A percentile compares a stretch with the other conserved stretches of the same genome.
phyloP scores from a whole-genome alignment of 2,329 filamentous ascomycete species.

The Colletotrichum sp. region DNA sequence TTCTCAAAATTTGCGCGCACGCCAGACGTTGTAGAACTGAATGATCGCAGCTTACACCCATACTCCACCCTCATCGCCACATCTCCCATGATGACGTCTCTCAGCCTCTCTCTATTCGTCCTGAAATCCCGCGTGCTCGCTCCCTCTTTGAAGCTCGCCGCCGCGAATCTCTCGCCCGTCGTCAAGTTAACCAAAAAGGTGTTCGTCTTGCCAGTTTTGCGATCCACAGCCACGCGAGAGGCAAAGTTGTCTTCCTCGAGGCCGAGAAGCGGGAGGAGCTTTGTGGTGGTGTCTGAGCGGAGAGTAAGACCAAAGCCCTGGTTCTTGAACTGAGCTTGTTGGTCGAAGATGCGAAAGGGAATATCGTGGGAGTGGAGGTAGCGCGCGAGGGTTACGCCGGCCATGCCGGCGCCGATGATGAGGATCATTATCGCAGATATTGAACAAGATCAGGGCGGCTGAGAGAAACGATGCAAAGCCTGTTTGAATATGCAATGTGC shows the following conservation, averaged over 20 bases:
- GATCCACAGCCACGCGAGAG: not conserved
- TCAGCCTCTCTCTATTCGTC: not conserved
- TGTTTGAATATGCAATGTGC: not conserved
- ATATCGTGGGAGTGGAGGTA: not conserved
- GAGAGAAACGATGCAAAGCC: fast-evolving
- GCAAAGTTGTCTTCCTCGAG: not conserved
- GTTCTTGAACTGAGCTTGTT: not conserved
- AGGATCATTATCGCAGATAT: not conserved
- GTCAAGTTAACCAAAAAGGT: not conserved
- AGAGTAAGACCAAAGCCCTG: not conserved
- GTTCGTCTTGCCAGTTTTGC: not conserved
- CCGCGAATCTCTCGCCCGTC: not conserved
- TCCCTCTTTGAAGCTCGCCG: not conserved
- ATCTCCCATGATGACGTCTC: not conserved
- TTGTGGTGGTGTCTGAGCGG: not conserved
- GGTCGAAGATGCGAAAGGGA: not conserved
- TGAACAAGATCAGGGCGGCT: not conserved
- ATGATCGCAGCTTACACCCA: not conserved
- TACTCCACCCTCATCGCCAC: not conserved
- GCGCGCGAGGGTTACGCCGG: not conserved
- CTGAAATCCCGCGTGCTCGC: not conserved
- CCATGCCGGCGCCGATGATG: not conserved
- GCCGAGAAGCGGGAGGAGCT: not conserved
- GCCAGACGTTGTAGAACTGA: fast-evolving
- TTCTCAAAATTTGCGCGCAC: not conserved